These are phyloP conservation scores for Tuber magnatum DNA, from an alignment of 495 filamentous ascomycete species.

Conservation along the genomic window DNA sequence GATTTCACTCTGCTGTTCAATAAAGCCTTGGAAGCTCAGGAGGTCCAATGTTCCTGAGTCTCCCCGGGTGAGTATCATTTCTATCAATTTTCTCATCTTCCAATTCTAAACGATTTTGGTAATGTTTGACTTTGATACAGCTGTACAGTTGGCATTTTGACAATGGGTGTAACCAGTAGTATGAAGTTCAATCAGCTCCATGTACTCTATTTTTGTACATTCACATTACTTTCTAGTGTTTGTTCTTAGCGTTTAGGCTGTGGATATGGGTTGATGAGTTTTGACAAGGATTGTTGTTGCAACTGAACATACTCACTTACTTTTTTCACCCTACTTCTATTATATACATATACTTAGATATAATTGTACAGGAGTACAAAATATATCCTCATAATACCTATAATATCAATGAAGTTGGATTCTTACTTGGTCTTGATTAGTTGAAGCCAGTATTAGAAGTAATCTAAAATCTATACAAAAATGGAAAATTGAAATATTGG, in stretches of 20 bases:
- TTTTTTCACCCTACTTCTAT: no score
- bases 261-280: background rate
- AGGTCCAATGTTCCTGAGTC: background rate
- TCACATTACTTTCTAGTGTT: background rate
- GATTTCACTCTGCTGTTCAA: background rate
- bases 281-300: background rate
- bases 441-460: no score
- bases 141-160: background rate
- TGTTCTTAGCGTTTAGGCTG: slow-evolving; percentile 3
- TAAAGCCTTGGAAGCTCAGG: background rate
- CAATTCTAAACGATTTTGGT: background rate
- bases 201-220: background rate
- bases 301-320: no score
- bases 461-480: no score
- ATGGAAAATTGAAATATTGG: no score
- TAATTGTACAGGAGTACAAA: no score
- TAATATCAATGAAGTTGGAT: no score
- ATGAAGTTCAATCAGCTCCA: background rate
- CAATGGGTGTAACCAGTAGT: background rate
- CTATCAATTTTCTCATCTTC: background rate
- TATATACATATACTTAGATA: no score
- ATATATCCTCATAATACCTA: no score
- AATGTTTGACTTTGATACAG: slow-evolving; percentile 4
- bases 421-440: no score
- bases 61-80: background rate